phyloP scores from a whole-genome alignment of 208 protist species.

The Zelonia costaricensis region DNA sequence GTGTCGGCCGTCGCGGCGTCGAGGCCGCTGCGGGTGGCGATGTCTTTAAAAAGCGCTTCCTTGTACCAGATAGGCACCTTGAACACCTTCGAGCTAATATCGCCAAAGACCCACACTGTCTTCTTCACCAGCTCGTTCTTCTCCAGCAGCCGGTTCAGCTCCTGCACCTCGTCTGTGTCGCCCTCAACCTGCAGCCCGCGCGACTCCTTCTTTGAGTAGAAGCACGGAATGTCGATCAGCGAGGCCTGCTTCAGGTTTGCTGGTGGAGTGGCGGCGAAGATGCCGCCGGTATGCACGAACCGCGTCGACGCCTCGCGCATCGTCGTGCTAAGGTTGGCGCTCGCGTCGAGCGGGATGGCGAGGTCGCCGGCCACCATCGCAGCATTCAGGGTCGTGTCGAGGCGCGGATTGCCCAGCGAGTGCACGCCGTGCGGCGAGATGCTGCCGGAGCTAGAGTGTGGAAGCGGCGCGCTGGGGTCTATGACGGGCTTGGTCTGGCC shows the following conservation, averaged over 20 bases:
- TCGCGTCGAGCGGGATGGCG: conserved; percentile 28
- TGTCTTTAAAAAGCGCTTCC: conserved; percentile 74
- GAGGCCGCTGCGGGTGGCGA: conserved; percentile 37
- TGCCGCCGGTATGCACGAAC: conserved; percentile 54
- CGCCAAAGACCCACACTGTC: conserved; percentile 52
- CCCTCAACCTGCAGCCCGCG: conserved; percentile 38
- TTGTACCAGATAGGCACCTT: conserved; percentile 82
- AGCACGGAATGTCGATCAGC: conserved; percentile 66
- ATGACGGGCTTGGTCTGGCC: conserved; percentile 53
- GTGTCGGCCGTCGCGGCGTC: conserved; percentile 28
- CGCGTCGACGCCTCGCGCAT: conserved; percentile 36
- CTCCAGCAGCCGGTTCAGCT: conserved; percentile 52
- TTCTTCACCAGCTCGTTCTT: conserved; percentile 39
- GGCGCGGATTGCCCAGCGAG: conserved; percentile 23
- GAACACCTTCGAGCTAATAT: conserved; percentile 73
- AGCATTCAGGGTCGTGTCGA: conserved; percentile 38
- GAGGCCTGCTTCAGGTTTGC: conserved; percentile 63
- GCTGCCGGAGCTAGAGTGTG: conserved; percentile 30
- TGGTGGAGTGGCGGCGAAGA: conserved; percentile 51
- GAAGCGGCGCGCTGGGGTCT: conserved; percentile 72
- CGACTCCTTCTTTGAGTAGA: conserved; percentile 69
- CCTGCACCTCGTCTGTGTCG: conserved; percentile 38
- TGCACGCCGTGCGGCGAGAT: conserved; percentile 35
- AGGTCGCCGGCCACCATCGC: conserved; percentile 46
- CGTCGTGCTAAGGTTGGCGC: conserved; percentile 18